These are phyloP conservation scores for Xylariaceae sp. DNA, from an alignment of 2,329 filamentous ascomycete species.

Conservation along the genomic window DNA sequence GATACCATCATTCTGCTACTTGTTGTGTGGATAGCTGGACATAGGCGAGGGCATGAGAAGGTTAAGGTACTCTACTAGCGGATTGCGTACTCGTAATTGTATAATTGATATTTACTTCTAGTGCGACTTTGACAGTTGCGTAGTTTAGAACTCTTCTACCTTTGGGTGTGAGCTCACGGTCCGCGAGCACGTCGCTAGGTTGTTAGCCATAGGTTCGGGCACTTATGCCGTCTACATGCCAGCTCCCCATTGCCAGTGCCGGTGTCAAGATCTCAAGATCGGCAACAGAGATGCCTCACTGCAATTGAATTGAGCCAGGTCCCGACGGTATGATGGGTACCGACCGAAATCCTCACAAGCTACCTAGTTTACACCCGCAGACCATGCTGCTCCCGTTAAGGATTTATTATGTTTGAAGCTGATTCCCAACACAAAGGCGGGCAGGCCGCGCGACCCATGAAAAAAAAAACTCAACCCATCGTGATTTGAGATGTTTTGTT, in stretches of 20 bases:
- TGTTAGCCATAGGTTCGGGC: neutral
- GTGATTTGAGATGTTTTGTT: neutral
- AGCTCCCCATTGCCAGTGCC: too few species aligned
- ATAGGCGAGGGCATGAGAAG: slow-evolving; percentile 10
- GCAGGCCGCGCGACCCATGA: neutral
- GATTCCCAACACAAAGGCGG: too few species aligned
- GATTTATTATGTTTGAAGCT: too few species aligned
- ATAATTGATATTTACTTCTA: slow-evolving; percentile 28
- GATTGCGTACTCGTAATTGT: slow-evolving; percentile 30
- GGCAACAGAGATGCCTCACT: too few species aligned
- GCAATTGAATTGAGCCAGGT: neutral
- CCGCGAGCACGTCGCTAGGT: neutral
- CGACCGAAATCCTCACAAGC: neutral
- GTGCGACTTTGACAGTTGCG: slow-evolving; percentile 18
- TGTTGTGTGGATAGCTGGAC: slow-evolving; percentile 9
- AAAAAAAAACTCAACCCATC: neutral
- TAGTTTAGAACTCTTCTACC: neutral
- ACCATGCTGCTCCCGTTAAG: neutral
- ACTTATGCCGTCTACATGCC: neutral
- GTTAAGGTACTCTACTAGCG: slow-evolving; percentile 4
- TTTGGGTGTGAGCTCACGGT: neutral
- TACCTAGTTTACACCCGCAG: neutral
- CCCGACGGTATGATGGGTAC: neutral
- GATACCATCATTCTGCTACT: slow-evolving; percentile 12
- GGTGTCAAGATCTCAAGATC: neutral